Conservation (phyloP, 2,329 filamentous ascomycete species). For the Paracorniculantispora psalliotae region DNA sequence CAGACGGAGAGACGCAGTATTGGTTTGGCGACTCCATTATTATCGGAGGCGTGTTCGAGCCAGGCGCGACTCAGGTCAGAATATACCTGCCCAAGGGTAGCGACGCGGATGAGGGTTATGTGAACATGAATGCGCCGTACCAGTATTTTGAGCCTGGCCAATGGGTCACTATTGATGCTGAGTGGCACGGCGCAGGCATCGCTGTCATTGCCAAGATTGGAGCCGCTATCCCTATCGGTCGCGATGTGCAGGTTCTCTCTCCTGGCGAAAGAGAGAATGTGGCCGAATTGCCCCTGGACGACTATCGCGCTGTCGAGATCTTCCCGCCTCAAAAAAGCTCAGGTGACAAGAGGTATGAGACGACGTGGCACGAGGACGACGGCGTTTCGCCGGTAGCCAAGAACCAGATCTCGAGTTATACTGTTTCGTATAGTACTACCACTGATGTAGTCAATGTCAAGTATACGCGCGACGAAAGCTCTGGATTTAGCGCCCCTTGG, state of each 20-base stretch:
- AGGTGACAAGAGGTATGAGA: conserved; percentile 24
- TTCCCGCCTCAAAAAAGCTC: conserved; percentile 30
- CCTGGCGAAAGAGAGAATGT: conserved; percentile 33
- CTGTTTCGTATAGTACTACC: conserved; percentile 21
- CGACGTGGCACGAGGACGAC: conserved; percentile 35
- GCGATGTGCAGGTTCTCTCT: conserved; percentile 31
- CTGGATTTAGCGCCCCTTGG: conserved; percentile 31
- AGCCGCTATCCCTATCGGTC: conserved; percentile 34
- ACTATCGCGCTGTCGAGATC: conserved; percentile 39
- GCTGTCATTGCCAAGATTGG: conserved; percentile 36
- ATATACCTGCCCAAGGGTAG: conserved; percentile 57
- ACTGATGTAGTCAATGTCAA: conserved; percentile 22
- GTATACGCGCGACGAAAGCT: conserved; percentile 26
- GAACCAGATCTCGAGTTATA: conserved; percentile 30
- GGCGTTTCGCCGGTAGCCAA: conserved; percentile 28
- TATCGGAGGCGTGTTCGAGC: conserved; percentile 62
- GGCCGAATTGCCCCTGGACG: conserved; percentile 34
- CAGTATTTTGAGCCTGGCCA: conserved; percentile 45
- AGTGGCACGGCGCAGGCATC: conserved; percentile 39
- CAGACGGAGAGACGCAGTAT: conserved; percentile 64
- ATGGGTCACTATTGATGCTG: conserved; percentile 36
- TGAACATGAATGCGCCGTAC: conserved; percentile 59
- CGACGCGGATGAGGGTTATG: conserved; percentile 48
- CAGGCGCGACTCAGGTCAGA: conserved; percentile 46
- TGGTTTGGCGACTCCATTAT: conserved; percentile 66